A percentile compares a stretch with the other conserved stretches of the same genome.
Evolutionary conservation across 2,329 filamentous ascomycete species (phyloP).

Genomic region (Grosmannia clavigera): DNA sequence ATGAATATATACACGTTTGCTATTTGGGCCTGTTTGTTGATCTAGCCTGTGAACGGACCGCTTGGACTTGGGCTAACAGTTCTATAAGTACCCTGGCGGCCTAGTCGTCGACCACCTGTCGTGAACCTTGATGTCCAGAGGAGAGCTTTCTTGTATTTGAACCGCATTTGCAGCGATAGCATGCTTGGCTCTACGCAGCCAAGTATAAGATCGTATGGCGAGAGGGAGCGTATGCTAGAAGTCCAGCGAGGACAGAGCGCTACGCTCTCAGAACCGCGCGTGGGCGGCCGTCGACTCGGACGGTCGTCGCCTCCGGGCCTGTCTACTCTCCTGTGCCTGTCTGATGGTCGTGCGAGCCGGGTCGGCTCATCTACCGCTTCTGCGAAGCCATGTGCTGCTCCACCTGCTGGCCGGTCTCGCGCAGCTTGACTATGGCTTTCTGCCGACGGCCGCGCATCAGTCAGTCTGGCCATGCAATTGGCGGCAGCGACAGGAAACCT

Average conservation of each 20-base stretch:
- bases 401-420: constrained; percentile 40
- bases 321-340: neutral
- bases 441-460: constrained; percentile 15
- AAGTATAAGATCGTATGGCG: no score
- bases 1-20: neutral
- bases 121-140: no score
- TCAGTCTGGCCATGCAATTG: neutral
- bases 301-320: neutral
- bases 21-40: neutral
- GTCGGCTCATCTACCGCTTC: neutral
- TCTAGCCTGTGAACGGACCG: neutral
- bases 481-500: constrained; percentile 23
- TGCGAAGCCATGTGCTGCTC: constrained; percentile 25
- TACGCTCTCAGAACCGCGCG: neutral
- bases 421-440: constrained; percentile 48
- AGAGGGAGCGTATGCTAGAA: neutral
- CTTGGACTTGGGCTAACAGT: neutral
- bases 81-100: no score
- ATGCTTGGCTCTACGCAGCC: no score
- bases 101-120: no score
- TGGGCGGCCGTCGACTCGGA: neutral
- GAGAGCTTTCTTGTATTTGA: no score
- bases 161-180: no score
- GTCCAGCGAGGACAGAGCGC: neutral
- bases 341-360: neutral